Percentiles rank a stretch among this genome's conserved stretches.
These are phyloP conservation scores for Verbascum thapsus DNA, from an alignment of 257 asterid species.

Conservation along the genomic window DNA sequence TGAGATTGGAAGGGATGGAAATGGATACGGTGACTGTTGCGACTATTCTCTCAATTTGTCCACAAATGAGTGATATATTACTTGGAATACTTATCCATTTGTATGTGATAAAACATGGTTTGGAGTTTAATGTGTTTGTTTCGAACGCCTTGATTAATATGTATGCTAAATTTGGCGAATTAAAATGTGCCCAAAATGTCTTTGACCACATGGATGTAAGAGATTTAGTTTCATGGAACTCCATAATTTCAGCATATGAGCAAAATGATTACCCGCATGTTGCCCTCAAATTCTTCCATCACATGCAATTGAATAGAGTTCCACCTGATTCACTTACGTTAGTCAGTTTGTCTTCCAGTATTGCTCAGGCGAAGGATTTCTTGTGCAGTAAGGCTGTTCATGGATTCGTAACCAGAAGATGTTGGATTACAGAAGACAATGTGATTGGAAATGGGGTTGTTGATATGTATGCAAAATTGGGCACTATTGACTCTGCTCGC, in stretches of 20 bases:
- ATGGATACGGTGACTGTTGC: conserved; percentile 76
- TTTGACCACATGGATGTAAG: conserved; percentile 56
- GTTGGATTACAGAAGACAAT: conserved; percentile 51
- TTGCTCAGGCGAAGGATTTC: conserved; percentile 60
- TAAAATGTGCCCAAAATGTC: conserved; percentile 50
- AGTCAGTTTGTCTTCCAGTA: conserved; percentile 68
- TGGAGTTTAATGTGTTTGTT: conserved; percentile 63
- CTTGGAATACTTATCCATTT: conserved; percentile 62
- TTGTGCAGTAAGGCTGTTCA: conserved; percentile 58
- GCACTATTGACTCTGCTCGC: conserved; percentile 54
- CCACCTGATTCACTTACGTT: conserved; percentile 70
- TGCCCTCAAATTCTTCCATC: conserved; percentile 50
- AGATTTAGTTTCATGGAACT: conserved; percentile 79
- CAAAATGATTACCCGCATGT: conserved; percentile 57
- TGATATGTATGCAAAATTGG: conserved; percentile 89
- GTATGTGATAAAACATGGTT: conserved; percentile 61
- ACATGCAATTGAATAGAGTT: conserved; percentile 50
- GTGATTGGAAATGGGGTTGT: conserved; percentile 70
- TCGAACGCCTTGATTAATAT: conserved; percentile 82
- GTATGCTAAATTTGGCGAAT: conserved; percentile 74
- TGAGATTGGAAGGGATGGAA: conserved; percentile 60
- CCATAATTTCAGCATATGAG: conserved; percentile 79
- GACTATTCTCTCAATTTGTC: conserved; percentile 69
- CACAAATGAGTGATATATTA: conserved; percentile 52
- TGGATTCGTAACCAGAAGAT: conserved; percentile 59